Conservation (phyloP, 306 rosid genomes). For the Quercus suber region DNA sequence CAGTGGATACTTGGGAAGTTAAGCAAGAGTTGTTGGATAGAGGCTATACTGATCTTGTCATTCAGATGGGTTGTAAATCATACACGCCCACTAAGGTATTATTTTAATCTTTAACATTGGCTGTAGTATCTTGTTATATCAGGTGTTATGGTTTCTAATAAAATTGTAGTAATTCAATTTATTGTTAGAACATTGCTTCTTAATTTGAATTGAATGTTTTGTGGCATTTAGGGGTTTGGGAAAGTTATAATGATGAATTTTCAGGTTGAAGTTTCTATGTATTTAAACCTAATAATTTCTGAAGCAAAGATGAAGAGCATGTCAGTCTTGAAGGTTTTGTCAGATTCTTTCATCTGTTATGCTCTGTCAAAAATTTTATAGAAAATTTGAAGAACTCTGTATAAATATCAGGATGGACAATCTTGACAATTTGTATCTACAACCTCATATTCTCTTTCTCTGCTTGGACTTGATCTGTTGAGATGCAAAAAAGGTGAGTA, state of each 20-base stretch:
- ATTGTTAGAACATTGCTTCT: not conserved
- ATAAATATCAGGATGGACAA: not conserved
- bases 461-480: not conserved
- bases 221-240: not conserved
- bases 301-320: not conserved
- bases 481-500: not conserved
- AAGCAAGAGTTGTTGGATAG: constrained; percentile 47
- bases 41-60: constrained; percentile 71
- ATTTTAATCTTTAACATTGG: not conserved
- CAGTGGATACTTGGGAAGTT: constrained; percentile 45
- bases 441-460: not conserved
- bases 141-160: not conserved
- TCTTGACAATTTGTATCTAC: not conserved
- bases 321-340: not conserved
- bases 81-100: constrained; percentile 63
- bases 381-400: not conserved
- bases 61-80: constrained; percentile 78
- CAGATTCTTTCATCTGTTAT: not conserved
- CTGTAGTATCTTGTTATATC: not conserved
- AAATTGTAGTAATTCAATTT: not conserved
- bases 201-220: not conserved
- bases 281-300: not conserved
- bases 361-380: not conserved
- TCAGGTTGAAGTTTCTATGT: not conserved
- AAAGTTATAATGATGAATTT: not conserved